Conservation (phyloP, 345 rosid genomes). For the Citrus hindsii region DNA sequence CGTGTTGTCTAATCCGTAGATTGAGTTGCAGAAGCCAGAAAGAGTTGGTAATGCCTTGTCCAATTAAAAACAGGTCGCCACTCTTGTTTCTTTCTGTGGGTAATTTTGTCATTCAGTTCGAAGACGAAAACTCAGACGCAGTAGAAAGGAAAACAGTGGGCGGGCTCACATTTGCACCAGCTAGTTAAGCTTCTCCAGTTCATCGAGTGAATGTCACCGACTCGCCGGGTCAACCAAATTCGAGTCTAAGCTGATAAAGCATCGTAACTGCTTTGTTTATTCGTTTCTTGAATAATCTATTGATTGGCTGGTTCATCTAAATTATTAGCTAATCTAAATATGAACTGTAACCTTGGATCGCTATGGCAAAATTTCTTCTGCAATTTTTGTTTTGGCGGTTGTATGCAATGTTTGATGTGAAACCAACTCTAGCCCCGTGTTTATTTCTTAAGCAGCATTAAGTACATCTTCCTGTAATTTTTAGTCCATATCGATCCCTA, state of each 20-base stretch:
- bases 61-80: too few species aligned
- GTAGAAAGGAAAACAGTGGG: background rate
- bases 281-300: background rate
- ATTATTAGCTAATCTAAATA: background rate
- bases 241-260: background rate
- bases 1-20: too few species aligned
- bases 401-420: background rate
- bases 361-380: background rate
- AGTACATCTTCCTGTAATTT: background rate
- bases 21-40: too few species aligned
- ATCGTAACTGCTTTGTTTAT: background rate
- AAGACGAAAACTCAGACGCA: too few species aligned
- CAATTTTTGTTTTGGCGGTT: background rate
- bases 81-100: too few species aligned
- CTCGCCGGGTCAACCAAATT: background rate
- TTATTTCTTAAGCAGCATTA: background rate
- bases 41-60: too few species aligned
- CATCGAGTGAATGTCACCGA: background rate
- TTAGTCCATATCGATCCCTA: background rate
- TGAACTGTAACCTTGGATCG: background rate
- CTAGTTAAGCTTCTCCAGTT: background rate
- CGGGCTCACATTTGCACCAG: background rate
- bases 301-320: background rate
- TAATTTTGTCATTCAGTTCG: too few species aligned
- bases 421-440: background rate